Base-by-base conservation (phyloP, 2,329 filamentous ascomycete genomes). In the Magnaporthiopsis incrustans region DNA sequence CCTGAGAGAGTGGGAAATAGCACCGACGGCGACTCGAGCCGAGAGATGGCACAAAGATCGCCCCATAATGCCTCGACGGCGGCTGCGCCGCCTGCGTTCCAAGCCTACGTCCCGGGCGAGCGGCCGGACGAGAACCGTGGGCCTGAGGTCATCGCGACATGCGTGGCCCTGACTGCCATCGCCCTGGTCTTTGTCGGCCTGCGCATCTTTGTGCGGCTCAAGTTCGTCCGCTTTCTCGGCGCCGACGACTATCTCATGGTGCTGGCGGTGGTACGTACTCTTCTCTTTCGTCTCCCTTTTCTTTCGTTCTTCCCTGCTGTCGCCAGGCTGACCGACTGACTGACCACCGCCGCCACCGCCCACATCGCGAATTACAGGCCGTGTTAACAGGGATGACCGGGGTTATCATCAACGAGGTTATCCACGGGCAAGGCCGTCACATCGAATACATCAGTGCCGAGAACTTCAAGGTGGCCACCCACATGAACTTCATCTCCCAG, bases 201-300 rank as follows among this genome's bases (percentile, higher is more conserved):
- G 59, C 59, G 59, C 18, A 22, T 60, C 15, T 38, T 25, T 1
- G 59, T 60, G 59, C 32, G 59, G 10, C 22, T 18, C 22, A 60
- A 25, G 32, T 60, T 60, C 22, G 30, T 60, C 59, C 32, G 10
- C 59, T 25, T 7, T 32, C 30, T 80, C 50, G 73, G 76, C 0
- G 44, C 74, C 3, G 82, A 84, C 62, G 82, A 84, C 73, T 79
- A 75, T 67, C 70, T 82, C 59, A 81, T 82, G 68, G 71, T 82
- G 27, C 61, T 73, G 33, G 77, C 79, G 3, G 71, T 81, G 71
- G 81, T 83, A 71, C 61, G 67, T 65, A 50, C 8, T 30, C 25
- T 65, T 72, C 69, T 57, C 32, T 53, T 27, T 32, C 61, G 57
- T 15, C 35, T 18, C 27, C 44, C 25, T 22, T 2, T 22, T 2